These are phyloP conservation scores for Cyclotella distinguenda DNA, from an alignment of 108 stramenopile genomes.

Conservation along the genomic window DNA sequence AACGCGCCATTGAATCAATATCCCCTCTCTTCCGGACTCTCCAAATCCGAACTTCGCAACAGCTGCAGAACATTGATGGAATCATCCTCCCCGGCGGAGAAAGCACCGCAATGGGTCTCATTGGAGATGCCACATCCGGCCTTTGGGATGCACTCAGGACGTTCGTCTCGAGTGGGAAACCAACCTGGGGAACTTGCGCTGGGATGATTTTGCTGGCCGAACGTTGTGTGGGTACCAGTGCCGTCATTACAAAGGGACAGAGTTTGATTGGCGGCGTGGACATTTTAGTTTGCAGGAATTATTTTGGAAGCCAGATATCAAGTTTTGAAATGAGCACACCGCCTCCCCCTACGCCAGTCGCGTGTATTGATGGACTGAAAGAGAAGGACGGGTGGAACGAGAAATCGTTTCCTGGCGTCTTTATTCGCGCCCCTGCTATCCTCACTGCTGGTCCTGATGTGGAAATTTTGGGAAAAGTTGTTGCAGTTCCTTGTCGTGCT, in stretches of 20 bases:
- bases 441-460: slow-evolving; percentile 74
- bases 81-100: slow-evolving; percentile 98
- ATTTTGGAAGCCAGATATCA: slow-evolving; percentile 95
- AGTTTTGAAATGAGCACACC: slow-evolving; percentile 92
- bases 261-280: slow-evolving; percentile 94
- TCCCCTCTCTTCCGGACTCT: slow-evolving; percentile 23
- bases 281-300: slow-evolving; percentile 94
- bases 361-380: slow-evolving; percentile 18
- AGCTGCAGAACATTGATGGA: slow-evolving; percentile 84
- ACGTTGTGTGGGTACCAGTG: slow-evolving; percentile 83
- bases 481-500: slow-evolving; percentile 85
- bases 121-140: slow-evolving; percentile 56
- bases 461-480: slow-evolving; percentile 83
- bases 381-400: slow-evolving; percentile 1
- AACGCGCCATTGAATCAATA: slow-evolving; percentile 59
- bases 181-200: slow-evolving; percentile 98
- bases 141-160: slow-evolving; percentile 75
- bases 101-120: slow-evolving; percentile 97
- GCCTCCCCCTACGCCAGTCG: slow-evolving; percentile 51
- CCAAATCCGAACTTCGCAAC: slow-evolving; percentile 77
- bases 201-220: slow-evolving; percentile 98
- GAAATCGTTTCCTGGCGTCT: slow-evolving; percentile 85
- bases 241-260: slow-evolving; percentile 92
- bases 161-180: slow-evolving; percentile 68
- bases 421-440: slow-evolving; percentile 98